Conservation (phyloP, 1,284 basidiomycete species). For the Anthracocystis walkeri region DNA sequence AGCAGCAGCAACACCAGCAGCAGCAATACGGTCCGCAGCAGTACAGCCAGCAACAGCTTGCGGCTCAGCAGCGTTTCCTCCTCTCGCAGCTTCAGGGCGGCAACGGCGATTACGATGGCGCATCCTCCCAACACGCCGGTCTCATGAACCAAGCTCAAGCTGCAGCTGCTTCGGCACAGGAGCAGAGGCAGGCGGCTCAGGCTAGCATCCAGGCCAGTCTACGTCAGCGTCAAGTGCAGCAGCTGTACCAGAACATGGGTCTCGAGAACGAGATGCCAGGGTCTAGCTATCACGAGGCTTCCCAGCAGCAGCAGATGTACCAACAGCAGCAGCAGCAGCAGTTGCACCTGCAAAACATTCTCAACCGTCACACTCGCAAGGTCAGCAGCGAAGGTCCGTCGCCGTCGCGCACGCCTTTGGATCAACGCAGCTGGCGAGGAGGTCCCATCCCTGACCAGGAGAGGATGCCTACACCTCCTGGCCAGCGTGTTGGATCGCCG, state of each 20-base stretch:
- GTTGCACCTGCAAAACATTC: conserved; percentile 44
- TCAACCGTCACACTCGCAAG: conserved; percentile 42
- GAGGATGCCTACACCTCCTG: conserved; percentile 37
- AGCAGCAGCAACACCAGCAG: conserved; percentile 41
- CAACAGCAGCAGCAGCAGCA: conserved; percentile 38
- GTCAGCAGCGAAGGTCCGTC: conserved; percentile 36
- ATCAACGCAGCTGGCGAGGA: conserved; percentile 50
- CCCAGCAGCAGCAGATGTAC: conserved; percentile 33
- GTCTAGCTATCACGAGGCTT: conserved; percentile 9
- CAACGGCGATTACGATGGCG: conserved; percentile 20
- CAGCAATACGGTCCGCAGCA: conserved; percentile 29
- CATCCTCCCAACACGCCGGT: conserved; percentile 30
- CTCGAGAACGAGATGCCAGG: conserved; percentile 26
- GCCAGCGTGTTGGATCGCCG: conserved; percentile 29
- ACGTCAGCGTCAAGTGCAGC: conserved; percentile 60
- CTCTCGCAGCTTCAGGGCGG: conserved; percentile 56
- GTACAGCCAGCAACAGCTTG: conserved; percentile 47
- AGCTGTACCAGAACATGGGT: conserved; percentile 51
- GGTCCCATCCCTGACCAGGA: conserved; percentile 17
- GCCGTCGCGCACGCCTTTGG: conserved; percentile 26
- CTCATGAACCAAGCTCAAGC: conserved; percentile 28
- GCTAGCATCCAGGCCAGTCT: conserved; percentile 62
- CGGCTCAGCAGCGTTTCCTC: conserved; percentile 59
- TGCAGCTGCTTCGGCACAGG: conserved; percentile 43
- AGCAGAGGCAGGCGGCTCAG: conserved; percentile 62